Evolutionary conservation across 495 filamentous ascomycete genomes (phyloP).

Genomic region (Parathielavia appendiculata): DNA sequence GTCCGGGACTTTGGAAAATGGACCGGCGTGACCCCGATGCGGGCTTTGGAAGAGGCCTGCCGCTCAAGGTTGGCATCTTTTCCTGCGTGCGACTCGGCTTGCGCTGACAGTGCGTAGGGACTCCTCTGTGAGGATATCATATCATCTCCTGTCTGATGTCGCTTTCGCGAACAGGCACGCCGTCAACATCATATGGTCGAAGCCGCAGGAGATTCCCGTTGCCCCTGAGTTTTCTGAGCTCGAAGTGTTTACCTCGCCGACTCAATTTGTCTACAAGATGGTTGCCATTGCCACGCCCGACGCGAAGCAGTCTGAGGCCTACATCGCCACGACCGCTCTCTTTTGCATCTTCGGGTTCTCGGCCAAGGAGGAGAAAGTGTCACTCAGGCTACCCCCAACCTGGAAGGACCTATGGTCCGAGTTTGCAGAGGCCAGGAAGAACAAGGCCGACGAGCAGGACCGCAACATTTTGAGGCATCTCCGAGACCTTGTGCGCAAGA

Average conservation of each 20-base stretch:
- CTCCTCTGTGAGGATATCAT: constrained; percentile 57
- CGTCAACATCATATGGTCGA: constrained; percentile 75
- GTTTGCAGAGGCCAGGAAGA: constrained; percentile 62
- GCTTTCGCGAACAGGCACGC: constrained; percentile 69
- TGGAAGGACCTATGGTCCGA: constrained; percentile 89
- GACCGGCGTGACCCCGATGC: constrained; percentile 62
- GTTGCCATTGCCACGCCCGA: constrained; percentile 67
- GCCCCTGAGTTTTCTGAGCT: constrained; percentile 37
- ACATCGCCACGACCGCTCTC: constrained; percentile 72
- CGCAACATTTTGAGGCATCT: constrained; percentile 58
- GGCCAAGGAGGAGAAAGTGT: constrained; percentile 78
- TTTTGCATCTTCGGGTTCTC: constrained; percentile 73
- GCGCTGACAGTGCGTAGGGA: constrained; percentile 48
- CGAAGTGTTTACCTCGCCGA: constrained; percentile 40
- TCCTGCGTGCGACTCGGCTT: constrained; percentile 10
- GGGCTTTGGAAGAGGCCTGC: constrained; percentile 80
- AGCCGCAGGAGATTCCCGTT: constrained; percentile 56
- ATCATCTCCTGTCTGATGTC: constrained; percentile 61
- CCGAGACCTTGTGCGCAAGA: constrained; percentile 54
- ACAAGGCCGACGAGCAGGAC: constrained; percentile 62
- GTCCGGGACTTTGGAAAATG: constrained; percentile 82
- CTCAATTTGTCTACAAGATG: constrained; percentile 61
- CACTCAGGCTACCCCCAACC: constrained; percentile 65
- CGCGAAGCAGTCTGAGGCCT: constrained; percentile 75
- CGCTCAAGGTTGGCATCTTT: constrained; percentile 58